phyloP scores from a whole-genome alignment of 179 eudicot genomes.

The Carnegiea gigantea region DNA sequence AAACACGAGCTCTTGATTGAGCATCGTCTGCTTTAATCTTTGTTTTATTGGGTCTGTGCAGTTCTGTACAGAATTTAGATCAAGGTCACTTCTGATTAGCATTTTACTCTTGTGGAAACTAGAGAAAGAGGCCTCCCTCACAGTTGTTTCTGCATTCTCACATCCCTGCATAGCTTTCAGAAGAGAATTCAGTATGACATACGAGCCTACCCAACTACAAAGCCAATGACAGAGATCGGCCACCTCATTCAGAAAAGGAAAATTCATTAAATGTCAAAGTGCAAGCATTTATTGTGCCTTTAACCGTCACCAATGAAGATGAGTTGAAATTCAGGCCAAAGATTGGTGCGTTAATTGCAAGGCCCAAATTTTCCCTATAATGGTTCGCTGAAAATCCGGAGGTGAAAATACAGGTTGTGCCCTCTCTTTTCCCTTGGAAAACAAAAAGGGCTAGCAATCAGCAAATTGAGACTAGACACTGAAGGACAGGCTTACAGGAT shows the following conservation, averaged over 20 bases:
- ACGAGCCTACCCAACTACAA: background rate
- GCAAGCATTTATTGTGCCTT: conserved; percentile 7
- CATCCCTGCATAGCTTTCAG: conserved; percentile 26
- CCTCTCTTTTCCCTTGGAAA: background rate
- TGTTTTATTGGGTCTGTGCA: conserved; percentile 18
- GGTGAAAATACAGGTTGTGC: background rate
- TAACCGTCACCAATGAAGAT: conserved; percentile 10
- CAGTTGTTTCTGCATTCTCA: conserved; percentile 11
- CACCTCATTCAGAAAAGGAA: conserved; percentile 9
- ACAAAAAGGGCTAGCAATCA: background rate
- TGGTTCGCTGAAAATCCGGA: conserved; percentile 12
- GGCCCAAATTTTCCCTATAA: conserved; percentile 14
- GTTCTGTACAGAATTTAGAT: conserved; percentile 23
- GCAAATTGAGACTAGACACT: background rate
- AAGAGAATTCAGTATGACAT: conserved; percentile 18
- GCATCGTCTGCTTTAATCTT: conserved; percentile 32
- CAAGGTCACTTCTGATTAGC: conserved; percentile 25
- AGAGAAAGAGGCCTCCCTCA: conserved; percentile 4
- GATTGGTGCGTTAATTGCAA: conserved; percentile 13
- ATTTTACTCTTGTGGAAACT: conserved; percentile 16
- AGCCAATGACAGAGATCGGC: background rate
- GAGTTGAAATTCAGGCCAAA: conserved; percentile 9
- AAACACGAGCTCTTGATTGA: conserved; percentile 32
- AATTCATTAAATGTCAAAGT: conserved; percentile 16
- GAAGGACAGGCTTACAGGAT: background rate